These are phyloP conservation scores for Penicillium angulare DNA, from an alignment of 495 filamentous ascomycete genomes.

Conservation along the genomic window DNA sequence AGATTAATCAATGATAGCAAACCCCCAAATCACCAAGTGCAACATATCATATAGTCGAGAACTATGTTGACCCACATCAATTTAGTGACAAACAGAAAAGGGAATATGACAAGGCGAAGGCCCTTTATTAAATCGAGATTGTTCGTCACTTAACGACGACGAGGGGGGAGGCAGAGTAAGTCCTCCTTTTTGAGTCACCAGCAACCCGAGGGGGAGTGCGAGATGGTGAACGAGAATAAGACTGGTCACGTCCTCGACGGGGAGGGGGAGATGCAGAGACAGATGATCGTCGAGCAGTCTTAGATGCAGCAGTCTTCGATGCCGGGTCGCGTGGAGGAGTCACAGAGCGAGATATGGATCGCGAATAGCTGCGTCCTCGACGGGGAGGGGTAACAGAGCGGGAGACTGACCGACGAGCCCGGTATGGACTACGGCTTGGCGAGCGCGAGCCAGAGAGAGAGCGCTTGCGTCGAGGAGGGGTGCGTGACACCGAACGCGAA, in stretches of 20 bases:
- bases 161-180: too few relatives aligned
- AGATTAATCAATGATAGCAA: too few relatives aligned
- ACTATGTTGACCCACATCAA: neutral
- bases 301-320: constrained; percentile 11
- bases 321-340: constrained; percentile 23
- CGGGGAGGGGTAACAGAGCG: constrained; percentile 38
- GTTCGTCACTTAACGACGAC: constrained; percentile 16
- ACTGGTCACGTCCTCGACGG: constrained; percentile 18
- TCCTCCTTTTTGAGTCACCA: too few relatives aligned
- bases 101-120: neutral
- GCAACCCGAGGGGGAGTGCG: too few relatives aligned
- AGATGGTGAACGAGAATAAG: constrained; percentile 29
- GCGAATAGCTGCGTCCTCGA: constrained; percentile 28
- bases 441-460: constrained; percentile 31
- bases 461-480: constrained; percentile 26
- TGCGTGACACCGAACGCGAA: constrained; percentile 37
- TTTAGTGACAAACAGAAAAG: too few relatives aligned
- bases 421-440: constrained; percentile 26
- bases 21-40: too few relatives aligned
- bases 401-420: constrained; percentile 27
- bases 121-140: too few relatives aligned
- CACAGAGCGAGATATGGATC: constrained; percentile 36
- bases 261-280: constrained; percentile 32
- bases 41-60: neutral
- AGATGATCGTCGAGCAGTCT: constrained; percentile 17